Evolutionary conservation across 352 stramenopile genomes (phyloP).

Genomic region (Nannochloropsis limnetica): DNA sequence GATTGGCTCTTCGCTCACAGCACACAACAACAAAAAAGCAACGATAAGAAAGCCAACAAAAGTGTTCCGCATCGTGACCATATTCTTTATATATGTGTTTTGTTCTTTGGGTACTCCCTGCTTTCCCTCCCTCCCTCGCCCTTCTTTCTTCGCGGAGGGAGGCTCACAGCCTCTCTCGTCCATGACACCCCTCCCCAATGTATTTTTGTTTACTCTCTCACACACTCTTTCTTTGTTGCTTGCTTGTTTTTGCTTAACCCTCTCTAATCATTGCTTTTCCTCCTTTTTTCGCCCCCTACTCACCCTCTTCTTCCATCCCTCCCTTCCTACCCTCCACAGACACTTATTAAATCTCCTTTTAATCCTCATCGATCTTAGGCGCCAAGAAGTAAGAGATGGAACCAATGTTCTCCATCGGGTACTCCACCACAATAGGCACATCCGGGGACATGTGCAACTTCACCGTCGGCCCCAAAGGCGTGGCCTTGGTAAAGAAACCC

Average conservation of each 20-base stretch:
- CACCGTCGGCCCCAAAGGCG: slow-evolving; percentile 80
- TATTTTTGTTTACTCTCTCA: not conserved
- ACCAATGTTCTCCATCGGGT: slow-evolving; percentile 90
- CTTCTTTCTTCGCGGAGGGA: not conserved
- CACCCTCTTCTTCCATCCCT: not conserved
- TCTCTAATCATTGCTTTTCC: not conserved
- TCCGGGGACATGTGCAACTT: slow-evolving; percentile 93
- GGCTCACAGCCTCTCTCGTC: not conserved
- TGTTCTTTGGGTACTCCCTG: not conserved
- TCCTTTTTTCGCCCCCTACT: not conserved
- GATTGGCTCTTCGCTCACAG: too few species aligned
- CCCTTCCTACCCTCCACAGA: not conserved
- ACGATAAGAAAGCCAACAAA: not conserved
- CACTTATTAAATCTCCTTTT: slow-evolving; percentile 46
- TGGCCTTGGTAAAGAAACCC: slow-evolving; percentile 99
- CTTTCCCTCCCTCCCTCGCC: not conserved
- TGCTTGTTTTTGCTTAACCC: not conserved
- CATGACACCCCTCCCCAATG: not conserved
- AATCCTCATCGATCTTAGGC: slow-evolving; percentile 98
- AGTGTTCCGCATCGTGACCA: not conserved
- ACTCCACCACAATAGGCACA: slow-evolving; percentile 96
- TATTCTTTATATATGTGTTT: not conserved
- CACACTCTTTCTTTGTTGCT: not conserved
- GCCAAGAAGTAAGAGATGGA: slow-evolving; percentile 98
- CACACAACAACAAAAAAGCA: not conserved